Base-by-base conservation (phyloP, 352 stramenopile species). In the Phytophthora rubi region DNA sequence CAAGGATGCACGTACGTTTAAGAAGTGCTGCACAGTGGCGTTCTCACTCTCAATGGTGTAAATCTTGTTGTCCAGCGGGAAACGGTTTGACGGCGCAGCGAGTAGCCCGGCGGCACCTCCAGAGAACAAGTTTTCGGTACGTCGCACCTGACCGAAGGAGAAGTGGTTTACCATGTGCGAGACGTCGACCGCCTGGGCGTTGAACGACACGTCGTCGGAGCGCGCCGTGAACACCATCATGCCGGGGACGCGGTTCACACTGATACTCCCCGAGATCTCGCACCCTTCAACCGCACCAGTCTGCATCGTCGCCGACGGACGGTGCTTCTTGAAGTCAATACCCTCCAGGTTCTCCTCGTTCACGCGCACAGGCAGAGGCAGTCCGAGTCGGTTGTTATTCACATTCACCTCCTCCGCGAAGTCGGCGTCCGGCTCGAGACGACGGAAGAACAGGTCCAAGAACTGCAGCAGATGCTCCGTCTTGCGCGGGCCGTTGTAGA, bases 111-210 rank as follows among this genome's bases (percentile, higher is more conserved):
- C 75, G 39, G 65, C 75, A 47, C 64, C 75, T 42, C 82, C 78
- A 55, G 76, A 58, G 4, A 94, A 70, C 54, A 92, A 59, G 18
- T 89, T 84, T 65, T 95, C 85, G 2, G 70, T 76, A 30, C 75
- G 76, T 42, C 83, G 83, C 21, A 93, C 83, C 63, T 95, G 85
- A n/a, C 88, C 88, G 60, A 96, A 96, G 7, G 86, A 96, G 32
- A 96, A 94, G 64, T 96, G 86, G 67, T 93, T 89, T 30, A 95
- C 84, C 56, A 76, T 53, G 53, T 95, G 87, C 0, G 82, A 91
- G 26, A 85, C 62, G 59, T 95, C 89, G 59, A 95, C 71, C 26
- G 77, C 65, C 18, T 76, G 64, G 16, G 79, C 70, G 8, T 91
- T 82, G 42, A 95, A 90, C 45, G 87, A 93, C 44, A 91, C 73